Evolutionary conservation across 2,329 filamentous ascomycete species (phyloP).

Genomic region (Raffaelea deltoideospora): DNA sequence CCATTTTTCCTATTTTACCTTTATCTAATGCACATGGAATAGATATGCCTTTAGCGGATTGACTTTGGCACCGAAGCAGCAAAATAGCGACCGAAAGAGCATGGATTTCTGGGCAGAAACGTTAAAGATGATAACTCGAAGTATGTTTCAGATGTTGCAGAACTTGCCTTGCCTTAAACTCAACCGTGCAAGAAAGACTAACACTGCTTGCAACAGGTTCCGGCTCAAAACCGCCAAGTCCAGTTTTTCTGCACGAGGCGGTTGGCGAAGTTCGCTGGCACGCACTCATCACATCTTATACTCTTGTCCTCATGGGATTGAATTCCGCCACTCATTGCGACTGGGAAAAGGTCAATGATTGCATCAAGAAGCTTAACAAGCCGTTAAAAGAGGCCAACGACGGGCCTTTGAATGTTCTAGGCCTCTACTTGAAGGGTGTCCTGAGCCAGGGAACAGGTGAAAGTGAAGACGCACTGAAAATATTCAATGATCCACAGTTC

Average conservation of each 20-base stretch:
- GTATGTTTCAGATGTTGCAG: too few relatives aligned
- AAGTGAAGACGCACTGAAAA: constrained; percentile 48
- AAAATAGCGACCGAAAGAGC: constrained; percentile 19
- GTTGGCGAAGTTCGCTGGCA: constrained; percentile 49
- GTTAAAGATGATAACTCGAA: constrained; percentile 17
- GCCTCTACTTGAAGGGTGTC: constrained; percentile 59
- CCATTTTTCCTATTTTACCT: background rate
- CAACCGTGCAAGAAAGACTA: too few relatives aligned
- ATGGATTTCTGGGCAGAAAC: constrained; percentile 25
- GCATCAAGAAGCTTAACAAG: constrained; percentile 35
- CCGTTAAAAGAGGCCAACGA: constrained; percentile 24
- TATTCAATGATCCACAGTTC: constrained; percentile 51
- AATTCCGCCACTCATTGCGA: constrained; percentile 55
- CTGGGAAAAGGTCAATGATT: constrained; percentile 48
- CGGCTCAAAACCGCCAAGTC: constrained; percentile 14
- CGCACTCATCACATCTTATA: constrained; percentile 48
- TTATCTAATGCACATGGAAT: constrained; percentile 4
- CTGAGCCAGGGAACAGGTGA: constrained; percentile 66
- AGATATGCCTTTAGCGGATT: constrained; percentile 42
- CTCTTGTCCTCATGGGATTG: constrained; percentile 57
- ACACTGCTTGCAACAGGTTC: constrained; percentile 7
- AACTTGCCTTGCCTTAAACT: too few relatives aligned
- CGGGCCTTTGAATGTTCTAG: constrained; percentile 35
- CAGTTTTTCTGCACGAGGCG: constrained; percentile 38
- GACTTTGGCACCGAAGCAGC: constrained; percentile 21